A percentile compares a stretch with the other conserved stretches of the same genome.
These are phyloP conservation scores for Leccinum solheimii DNA, from an alignment of 1,284 basidiomycete genomes.

Conservation along the genomic window DNA sequence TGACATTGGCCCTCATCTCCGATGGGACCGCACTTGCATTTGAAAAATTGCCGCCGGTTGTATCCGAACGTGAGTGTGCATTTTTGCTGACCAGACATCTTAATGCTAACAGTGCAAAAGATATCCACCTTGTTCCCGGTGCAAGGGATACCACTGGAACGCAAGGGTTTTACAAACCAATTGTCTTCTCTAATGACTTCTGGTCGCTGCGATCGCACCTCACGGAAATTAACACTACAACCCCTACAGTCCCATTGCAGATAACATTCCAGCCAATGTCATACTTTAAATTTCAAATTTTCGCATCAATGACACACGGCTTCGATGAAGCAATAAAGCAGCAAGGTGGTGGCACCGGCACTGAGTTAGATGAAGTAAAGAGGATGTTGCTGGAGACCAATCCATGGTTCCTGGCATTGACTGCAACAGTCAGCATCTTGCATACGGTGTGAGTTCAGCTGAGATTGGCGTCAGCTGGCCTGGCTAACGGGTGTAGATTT, in stretches of 20 bases:
- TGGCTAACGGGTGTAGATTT: constrained; percentile 52
- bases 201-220: constrained; percentile 85
- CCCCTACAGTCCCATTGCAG: constrained; percentile 71
- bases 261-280: constrained; percentile 85
- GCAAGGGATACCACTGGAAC: constrained; percentile 62
- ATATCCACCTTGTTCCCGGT: constrained; percentile 58
- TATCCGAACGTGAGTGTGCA: constrained; percentile 57
- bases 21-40: constrained; percentile 61
- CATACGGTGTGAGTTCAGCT: constrained; percentile 73
- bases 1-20: constrained; percentile 87
- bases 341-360: constrained; percentile 58
- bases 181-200: constrained; percentile 94
- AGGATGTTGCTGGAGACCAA: constrained; percentile 94
- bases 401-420: constrained; percentile 84
- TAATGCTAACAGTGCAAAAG: constrained; percentile 37
- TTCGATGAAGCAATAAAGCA: constrained; percentile 82
- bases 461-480: constrained; percentile 1
- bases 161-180: constrained; percentile 77
- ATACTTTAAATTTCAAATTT: constrained; percentile 84
- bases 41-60: constrained; percentile 60
- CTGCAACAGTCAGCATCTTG: constrained; percentile 79
- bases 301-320: constrained; percentile 76
- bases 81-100: constrained; percentile 3
- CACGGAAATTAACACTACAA: constrained; percentile 77
- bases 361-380: constrained; percentile 92